Evolutionary conservation across 2,329 filamentous ascomycete species (phyloP), one percentile per base, ranked within the genome.

Genomic region (Epichloe typhina): DNA sequence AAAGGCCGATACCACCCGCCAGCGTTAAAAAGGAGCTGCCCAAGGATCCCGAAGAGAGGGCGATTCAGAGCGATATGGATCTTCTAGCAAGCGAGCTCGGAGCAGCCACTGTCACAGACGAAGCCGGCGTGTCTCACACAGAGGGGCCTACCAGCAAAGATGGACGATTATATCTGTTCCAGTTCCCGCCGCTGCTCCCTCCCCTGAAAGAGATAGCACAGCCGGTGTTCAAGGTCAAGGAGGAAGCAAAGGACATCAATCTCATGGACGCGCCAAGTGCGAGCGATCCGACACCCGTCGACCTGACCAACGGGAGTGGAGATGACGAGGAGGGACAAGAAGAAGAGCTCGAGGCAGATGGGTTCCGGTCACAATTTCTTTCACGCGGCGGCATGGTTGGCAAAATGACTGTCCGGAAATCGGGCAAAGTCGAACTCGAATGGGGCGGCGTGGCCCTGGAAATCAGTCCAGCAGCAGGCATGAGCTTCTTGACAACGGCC

Each of bases 101-200:
- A 23, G 61, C 66, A 39, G 57, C 66, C 42, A 61, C 63, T 17
- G 59, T 68, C 12, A 58, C 62, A 21, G 61, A 62, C 39, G 58
- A 64, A 21, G 59, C 56, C 13, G 59, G 61, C 47, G 60, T 61
- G 13, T 52, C 56, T 19, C 61, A 60, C 50, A 55, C 53, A 15
- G 60, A 63, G 42, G 62, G 55, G 7, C 61, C 62, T 2, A 55
- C 62, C 45, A 64, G 68, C 62, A 70, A 69, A 55, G 77, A 81
- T 44, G 79, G 80, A 21, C 72, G 77, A 38, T 63, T 83, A 49
- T 83, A 82, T 54, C 69, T 84, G 47, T 83, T 83, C 65, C 80
- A 83, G 57, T 77, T 84, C 56, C 80, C 80, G 40, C 79, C 79
- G 5, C 66, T 82, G 4, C 70, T 83, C 11, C 79, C 80, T 7